phyloP scores from a whole-genome alignment of 176 grass and related monocot genomes.

The Chloris gayana region DNA sequence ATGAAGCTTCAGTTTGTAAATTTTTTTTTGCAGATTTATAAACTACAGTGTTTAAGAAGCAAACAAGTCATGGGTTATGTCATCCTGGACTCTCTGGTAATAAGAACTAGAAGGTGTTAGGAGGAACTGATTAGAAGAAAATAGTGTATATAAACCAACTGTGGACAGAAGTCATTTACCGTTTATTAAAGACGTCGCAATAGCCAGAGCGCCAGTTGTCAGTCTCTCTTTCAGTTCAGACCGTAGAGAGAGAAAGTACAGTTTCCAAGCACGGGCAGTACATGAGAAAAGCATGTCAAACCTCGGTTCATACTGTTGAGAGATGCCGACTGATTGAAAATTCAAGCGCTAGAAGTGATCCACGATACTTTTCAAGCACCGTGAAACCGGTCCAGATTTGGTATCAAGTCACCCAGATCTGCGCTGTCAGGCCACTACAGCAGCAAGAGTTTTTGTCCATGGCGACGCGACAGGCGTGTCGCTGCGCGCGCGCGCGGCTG shows the following conservation, averaged over 20 bases:
- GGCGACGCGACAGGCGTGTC: not conserved
- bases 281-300: not conserved
- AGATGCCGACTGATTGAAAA: not conserved
- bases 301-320: not conserved
- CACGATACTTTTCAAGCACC: not conserved
- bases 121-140: no score
- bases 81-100: no score
- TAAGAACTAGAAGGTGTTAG: no score
- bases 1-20: no score
- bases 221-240: no score
- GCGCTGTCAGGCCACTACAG: not conserved
- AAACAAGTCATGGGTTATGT: no score
- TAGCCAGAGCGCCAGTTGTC: no score
- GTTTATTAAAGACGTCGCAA: not conserved
- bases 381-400: not conserved
- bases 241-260: not conserved
- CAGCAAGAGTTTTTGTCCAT: conserved; percentile 1
- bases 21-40: no score
- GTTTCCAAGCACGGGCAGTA: not conserved
- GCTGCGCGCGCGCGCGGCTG: not conserved
- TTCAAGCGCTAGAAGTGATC: not conserved
- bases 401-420: not conserved
- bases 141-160: no score
- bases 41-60: no score
- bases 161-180: no score